Evolutionary conservation across 192 early-diverging fungal species (phyloP).

Genomic region (Lunasporangiospora selenospora): DNA sequence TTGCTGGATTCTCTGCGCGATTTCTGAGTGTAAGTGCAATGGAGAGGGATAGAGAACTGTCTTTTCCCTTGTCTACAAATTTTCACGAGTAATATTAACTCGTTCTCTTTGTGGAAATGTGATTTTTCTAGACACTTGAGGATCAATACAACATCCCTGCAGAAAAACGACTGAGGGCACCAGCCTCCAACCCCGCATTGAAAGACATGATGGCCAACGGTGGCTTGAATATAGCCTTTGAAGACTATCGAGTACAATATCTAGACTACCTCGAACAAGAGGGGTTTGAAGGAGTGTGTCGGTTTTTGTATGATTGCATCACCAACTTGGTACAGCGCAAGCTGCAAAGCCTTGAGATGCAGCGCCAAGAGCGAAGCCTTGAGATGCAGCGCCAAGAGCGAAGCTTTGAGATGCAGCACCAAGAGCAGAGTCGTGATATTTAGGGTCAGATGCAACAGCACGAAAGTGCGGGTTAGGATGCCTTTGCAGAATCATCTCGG

Average conservation of each 20-base stretch:
- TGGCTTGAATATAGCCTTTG: constrained; percentile 37
- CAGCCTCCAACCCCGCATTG: constrained; percentile 13
- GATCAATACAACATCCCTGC: constrained; percentile 9
- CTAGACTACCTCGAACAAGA: constrained; percentile 39
- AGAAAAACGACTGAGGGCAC: constrained; percentile 21
- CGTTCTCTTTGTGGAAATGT: background rate
- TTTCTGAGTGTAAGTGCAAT: constrained; percentile 43
- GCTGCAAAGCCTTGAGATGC: constrained; percentile 19
- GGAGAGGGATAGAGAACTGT: no score
- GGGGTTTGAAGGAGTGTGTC: constrained; percentile 45
- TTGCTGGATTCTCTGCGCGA: constrained; percentile 47
- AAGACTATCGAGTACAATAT: constrained; percentile 49
- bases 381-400: constrained; percentile 3
- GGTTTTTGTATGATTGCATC: constrained; percentile 44
- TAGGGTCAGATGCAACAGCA: background rate
- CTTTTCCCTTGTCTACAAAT: no score
- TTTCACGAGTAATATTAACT: background rate
- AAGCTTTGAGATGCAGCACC: constrained; percentile 5
- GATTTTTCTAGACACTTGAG: constrained; percentile 10
- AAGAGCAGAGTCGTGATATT: constrained; percentile 1
- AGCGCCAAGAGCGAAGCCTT: constrained; percentile 4
- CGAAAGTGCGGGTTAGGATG: background rate
- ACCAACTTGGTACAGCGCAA: constrained; percentile 24
- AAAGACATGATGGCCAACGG: constrained; percentile 22
- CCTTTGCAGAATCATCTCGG: no score